Percentiles rank a stretch among this genome's conserved stretches.
Conservation (phyloP, 129 eudicot species). For the Erigeron canadensis region DNA sequence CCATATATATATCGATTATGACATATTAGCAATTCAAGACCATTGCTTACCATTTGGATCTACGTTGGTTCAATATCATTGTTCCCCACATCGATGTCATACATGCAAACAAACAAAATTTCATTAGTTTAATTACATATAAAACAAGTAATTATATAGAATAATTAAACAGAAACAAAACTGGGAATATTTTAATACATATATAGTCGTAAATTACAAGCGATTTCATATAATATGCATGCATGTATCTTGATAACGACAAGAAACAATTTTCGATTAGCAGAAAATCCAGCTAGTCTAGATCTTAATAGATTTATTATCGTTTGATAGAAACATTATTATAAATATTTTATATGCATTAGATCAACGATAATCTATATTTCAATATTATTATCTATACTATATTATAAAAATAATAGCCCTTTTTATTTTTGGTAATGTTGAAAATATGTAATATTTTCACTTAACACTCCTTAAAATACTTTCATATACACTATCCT, state of each 20-base stretch:
- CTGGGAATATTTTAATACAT: not conserved
- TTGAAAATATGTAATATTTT: too few relatives aligned
- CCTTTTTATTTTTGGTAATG: too few relatives aligned
- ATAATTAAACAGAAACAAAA: not conserved
- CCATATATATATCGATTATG: too few relatives aligned
- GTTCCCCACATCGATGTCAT: slow-evolving; percentile 15
- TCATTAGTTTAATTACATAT: not conserved
- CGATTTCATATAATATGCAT: not conserved
- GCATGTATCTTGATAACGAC: slow-evolving; percentile 12
- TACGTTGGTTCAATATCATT: slow-evolving; percentile 16
- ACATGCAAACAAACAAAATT: slow-evolving; percentile 1
- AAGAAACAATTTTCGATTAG: not conserved
- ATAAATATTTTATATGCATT: too few relatives aligned
- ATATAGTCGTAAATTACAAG: not conserved
- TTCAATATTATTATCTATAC: too few relatives aligned
- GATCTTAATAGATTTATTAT: slow-evolving; percentile 7
- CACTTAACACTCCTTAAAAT: too few relatives aligned
- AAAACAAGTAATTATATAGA: not conserved
- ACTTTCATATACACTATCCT: too few relatives aligned
- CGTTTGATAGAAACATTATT: not conserved
- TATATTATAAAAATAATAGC: too few relatives aligned
- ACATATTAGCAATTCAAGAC: too few relatives aligned
- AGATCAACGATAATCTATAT: too few relatives aligned
- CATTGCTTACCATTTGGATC: slow-evolving; percentile 82
- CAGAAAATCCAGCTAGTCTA: not conserved